Evolutionary conservation across 331 rosid species (phyloP).

Genomic region (Quercus lobata): DNA sequence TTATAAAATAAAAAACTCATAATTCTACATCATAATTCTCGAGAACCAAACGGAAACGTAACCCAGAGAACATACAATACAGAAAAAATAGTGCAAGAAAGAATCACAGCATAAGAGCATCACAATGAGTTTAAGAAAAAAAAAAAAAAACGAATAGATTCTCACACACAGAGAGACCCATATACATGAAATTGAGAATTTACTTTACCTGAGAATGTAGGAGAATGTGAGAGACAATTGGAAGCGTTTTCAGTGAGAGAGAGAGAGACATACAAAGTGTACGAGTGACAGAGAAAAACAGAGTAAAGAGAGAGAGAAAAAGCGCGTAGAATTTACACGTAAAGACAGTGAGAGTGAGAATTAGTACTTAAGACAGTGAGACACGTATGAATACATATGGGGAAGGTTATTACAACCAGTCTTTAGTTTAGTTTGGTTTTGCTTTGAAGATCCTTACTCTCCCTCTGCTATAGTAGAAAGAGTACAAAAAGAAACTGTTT

Average conservation of each 20-base stretch:
- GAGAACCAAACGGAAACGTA: slow-evolving; percentile 10
- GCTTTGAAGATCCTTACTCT: no score
- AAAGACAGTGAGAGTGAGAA: background rate
- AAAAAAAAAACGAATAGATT: background rate
- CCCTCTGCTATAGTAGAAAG: background rate
- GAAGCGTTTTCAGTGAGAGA: background rate
- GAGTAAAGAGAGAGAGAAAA: background rate
- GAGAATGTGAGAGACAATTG: background rate
- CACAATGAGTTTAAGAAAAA: background rate
- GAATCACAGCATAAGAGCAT: background rate
- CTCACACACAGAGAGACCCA: background rate
- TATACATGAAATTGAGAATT: background rate
- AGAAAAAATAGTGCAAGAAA: no score
- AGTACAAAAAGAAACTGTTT: background rate
- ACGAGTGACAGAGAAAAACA: background rate
- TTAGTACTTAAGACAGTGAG: background rate
- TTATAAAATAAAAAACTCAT: background rate
- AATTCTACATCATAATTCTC: background rate
- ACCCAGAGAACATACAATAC: background rate
- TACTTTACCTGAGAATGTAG: background rate
- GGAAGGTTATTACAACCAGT: no score
- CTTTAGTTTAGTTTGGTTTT: no score
- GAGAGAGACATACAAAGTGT: background rate
- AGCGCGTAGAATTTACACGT: no score
- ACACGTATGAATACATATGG: background rate